A percentile compares a stretch with the other conserved stretches of the same genome.
phyloP scores from a whole-genome alignment of 768 basidiomycete species.

The Russula compacta region DNA sequence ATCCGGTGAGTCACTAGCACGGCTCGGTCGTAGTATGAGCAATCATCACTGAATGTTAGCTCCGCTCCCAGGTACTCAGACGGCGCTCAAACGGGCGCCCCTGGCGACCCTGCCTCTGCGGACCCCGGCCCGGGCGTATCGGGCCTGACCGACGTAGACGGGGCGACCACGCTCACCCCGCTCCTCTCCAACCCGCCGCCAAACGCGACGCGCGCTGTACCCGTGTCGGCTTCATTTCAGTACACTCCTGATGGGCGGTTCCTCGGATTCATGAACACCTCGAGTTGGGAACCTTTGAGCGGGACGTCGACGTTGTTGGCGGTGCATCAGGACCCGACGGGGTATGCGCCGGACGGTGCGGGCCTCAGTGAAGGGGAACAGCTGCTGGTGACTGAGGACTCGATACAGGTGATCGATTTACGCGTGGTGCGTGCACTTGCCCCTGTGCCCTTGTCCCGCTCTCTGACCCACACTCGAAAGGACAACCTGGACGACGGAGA shows the following conservation, averaged over 20 bases:
- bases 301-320: constrained; percentile 10
- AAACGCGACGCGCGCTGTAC: neutral
- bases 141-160: neutral
- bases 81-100: neutral
- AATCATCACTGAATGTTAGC: neutral
- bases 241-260: constrained; percentile 1
- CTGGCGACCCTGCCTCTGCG: constrained; percentile 4
- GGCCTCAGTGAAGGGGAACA: constrained; percentile 1
- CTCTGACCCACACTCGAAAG: neutral
- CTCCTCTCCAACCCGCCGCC: neutral
- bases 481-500: constrained; percentile 18
- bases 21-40: neutral
- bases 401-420: constrained; percentile 16
- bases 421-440: neutral
- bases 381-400: constrained; percentile 12
- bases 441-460: neutral
- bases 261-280: constrained; percentile 15
- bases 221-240: constrained; percentile 8
- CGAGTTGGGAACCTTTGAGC: constrained; percentile 14
- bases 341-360: neutral
- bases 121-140: constrained; percentile 13
- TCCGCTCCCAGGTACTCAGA: constrained; percentile 3
- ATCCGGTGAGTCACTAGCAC: neutral
- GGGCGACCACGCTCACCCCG: constrained; percentile 7
- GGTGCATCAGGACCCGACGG: constrained; percentile 1